Percentiles rank a stretch among this genome's conserved stretches.
These are phyloP conservation scores for Dipteronia sinensis DNA, from an alignment of 345 rosid species.

Conservation along the genomic window DNA sequence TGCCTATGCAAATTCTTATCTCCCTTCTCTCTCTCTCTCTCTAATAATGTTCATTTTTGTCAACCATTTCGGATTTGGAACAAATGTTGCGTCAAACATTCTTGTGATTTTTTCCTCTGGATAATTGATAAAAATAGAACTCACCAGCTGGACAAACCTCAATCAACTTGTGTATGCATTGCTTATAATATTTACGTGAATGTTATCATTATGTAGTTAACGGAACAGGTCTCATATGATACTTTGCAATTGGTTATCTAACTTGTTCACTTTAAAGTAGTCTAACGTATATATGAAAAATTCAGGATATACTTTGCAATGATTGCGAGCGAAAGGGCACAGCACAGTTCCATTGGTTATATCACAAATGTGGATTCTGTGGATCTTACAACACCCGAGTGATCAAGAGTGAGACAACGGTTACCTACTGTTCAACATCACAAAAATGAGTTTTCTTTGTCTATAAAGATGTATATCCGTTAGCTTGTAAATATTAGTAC, in stretches of 20 bases:
- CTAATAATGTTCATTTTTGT: neutral
- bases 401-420: slow-evolving; percentile 48
- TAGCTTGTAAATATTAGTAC: slow-evolving; percentile 28
- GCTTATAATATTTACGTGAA: neutral
- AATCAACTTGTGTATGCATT: neutral
- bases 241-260: neutral
- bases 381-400: slow-evolving; percentile 89
- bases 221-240: neutral
- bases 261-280: neutral
- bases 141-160: neutral
- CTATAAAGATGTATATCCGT: neutral
- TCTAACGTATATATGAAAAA: neutral
- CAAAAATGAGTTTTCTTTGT: slow-evolving; percentile 17
- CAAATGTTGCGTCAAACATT: neutral
- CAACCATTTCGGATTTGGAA: neutral
- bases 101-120: neutral
- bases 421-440: slow-evolving; percentile 37
- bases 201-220: neutral
- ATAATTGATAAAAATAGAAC: neutral
- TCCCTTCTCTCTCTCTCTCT: neutral
- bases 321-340: slow-evolving; percentile 76
- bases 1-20: neutral
- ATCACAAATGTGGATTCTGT: slow-evolving; percentile 76
- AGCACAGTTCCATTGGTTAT: slow-evolving; percentile 77
- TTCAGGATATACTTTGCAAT: slow-evolving; percentile 74